These are phyloP conservation scores for Venturia effusa DNA, from an alignment of 2,329 filamentous ascomycete species.

Conservation along the genomic window DNA sequence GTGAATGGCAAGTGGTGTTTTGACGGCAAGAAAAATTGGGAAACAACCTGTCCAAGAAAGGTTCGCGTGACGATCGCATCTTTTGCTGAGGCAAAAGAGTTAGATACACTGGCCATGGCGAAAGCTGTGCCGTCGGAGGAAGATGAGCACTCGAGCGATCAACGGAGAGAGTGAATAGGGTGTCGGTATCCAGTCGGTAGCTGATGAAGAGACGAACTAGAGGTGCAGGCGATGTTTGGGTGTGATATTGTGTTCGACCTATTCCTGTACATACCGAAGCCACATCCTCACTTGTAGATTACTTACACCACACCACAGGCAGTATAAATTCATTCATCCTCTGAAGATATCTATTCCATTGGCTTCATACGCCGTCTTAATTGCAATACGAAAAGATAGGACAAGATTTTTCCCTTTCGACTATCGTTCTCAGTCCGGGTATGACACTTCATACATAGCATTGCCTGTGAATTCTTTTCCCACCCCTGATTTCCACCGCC, in stretches of 20 bases:
- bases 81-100: neutral
- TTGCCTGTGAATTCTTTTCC: no score
- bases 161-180: neutral
- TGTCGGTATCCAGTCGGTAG: neutral
- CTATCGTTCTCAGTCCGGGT: no score
- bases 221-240: neutral
- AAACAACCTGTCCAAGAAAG: neutral
- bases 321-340: no score
- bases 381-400: no score
- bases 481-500: no score
- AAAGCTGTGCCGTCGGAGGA: neutral
- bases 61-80: neutral
- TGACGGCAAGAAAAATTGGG: neutral
- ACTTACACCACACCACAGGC: no score
- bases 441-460: no score
- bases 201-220: neutral
- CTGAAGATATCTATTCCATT: no score
- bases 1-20: slow-evolving; percentile 2
- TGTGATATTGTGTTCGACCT: no score
- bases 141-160: neutral
- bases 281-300: neutral
- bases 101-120: neutral
- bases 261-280: neutral
- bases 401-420: no score
- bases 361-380: no score